Conservation (phyloP, 495 filamentous ascomycete species). For the Aspergillus carlsbadensis region DNA sequence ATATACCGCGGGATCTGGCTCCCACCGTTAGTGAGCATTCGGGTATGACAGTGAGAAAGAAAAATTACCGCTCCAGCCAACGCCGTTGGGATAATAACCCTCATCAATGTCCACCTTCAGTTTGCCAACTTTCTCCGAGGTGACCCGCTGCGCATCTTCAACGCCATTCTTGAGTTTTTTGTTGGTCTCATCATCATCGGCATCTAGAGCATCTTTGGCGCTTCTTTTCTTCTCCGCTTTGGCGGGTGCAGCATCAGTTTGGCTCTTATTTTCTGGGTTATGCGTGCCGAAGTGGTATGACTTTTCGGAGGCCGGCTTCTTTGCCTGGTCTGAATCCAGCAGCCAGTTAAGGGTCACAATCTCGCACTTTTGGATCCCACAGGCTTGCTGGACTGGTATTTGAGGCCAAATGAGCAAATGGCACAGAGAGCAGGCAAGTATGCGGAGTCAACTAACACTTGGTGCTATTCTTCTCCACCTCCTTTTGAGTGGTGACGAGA, state of each 20-base stretch:
- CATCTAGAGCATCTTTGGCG: constrained; percentile 17
- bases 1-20: constrained; percentile 48
- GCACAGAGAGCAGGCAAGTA: background rate
- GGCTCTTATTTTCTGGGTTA: background rate
- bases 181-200: constrained; percentile 18
- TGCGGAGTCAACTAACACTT: constrained; percentile 34
- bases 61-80: background rate
- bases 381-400: constrained; percentile 51
- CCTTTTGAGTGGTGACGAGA: constrained; percentile 53
- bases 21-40: background rate
- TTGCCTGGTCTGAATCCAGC: constrained; percentile 44
- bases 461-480: constrained; percentile 46
- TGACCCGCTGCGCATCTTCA: constrained; percentile 45
- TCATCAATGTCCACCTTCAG: constrained; percentile 54
- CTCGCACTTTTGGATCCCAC: constrained; percentile 41
- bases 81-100: constrained; percentile 25
- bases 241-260: constrained; percentile 1
- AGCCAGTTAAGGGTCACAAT: constrained; percentile 67
- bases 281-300: constrained; percentile 29
- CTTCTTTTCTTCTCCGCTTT: constrained; percentile 15
- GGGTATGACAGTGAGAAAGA: background rate
- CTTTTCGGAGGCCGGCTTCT: constrained; percentile 43
- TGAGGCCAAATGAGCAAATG: background rate
- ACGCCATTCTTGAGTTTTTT: constrained; percentile 29
- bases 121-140: constrained; percentile 34